Percentiles rank a stretch among this genome's conserved stretches.
Evolutionary conservation across 108 stramenopile species (phyloP).

Genomic region (Nannochloropsis salina): DNA sequence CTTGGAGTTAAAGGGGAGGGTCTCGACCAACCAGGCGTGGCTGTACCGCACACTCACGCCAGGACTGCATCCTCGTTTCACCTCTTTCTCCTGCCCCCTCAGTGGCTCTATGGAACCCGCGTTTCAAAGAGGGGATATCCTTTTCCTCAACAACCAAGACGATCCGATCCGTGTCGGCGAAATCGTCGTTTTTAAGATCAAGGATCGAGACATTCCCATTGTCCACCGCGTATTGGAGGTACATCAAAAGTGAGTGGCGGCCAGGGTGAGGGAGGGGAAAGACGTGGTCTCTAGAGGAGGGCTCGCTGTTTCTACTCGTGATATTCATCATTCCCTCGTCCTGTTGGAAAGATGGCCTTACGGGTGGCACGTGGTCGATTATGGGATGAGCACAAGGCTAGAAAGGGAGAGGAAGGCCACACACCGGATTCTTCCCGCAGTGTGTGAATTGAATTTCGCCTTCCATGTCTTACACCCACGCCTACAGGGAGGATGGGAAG

Average conservation of each 20-base stretch:
- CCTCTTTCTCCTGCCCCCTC: neutral
- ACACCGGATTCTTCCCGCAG: too few species aligned
- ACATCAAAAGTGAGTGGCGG: conserved; percentile 61
- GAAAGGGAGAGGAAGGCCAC: too few species aligned
- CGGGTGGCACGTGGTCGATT: too few species aligned
- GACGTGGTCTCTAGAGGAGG: neutral
- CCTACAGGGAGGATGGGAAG: conserved; percentile 54
- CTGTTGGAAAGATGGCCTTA: too few species aligned
- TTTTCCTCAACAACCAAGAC: conserved; percentile 93
- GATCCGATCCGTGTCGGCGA: conserved; percentile 88
- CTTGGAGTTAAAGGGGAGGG: too few species aligned
- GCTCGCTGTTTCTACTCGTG: too few species aligned
- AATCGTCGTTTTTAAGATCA: conserved; percentile 99
- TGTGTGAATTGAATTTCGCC: too few species aligned
- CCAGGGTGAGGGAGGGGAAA: neutral
- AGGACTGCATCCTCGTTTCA: neutral
- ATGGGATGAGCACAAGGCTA: too few species aligned
- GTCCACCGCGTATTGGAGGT: conserved; percentile 98
- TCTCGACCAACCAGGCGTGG: too few species aligned
- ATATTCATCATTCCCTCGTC: too few species aligned
- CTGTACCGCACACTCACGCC: too few species aligned
- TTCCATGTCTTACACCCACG: neutral
- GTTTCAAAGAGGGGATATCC: conserved; percentile 96
- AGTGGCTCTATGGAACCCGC: conserved; percentile 98
- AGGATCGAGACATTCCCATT: conserved; percentile 98